These are phyloP conservation scores for Pseudonitzschia multistriata DNA, from an alignment of 108 stramenopile genomes.

Conservation along the genomic window DNA sequence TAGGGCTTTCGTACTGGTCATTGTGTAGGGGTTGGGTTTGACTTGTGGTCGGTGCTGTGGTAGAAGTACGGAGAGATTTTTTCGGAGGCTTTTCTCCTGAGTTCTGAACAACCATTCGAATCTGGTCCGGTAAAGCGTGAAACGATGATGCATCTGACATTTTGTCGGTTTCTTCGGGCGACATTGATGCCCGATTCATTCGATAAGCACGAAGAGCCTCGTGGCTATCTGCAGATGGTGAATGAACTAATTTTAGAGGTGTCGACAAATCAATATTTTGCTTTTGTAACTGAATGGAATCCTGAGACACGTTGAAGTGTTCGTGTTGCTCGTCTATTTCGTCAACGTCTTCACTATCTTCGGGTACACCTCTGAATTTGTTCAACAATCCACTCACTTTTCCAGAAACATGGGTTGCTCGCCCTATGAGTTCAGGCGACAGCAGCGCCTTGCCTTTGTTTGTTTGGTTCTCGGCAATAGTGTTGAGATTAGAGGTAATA, in stretches of 20 bases:
- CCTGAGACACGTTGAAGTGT: too few species aligned
- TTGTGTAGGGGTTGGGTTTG: neutral
- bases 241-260: neutral
- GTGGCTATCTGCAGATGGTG: slow-evolving; percentile 8
- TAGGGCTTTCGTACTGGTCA: slow-evolving; percentile 6
- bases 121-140: slow-evolving; percentile 35
- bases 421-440: slow-evolving; percentile 8
- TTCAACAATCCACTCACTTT: slow-evolving; percentile 24
- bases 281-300: neutral
- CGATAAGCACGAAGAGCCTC: slow-evolving; percentile 42
- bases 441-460: neutral
- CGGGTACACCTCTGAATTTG: slow-evolving; percentile 12
- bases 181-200: slow-evolving; percentile 11
- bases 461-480: slow-evolving; percentile 26
- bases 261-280: neutral
- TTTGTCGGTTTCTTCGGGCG: slow-evolving; percentile 30
- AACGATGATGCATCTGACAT: slow-evolving; percentile 42
- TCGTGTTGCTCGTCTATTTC: neutral
- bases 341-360: neutral
- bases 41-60: neutral
- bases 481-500: slow-evolving; percentile 23
- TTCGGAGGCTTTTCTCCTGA: slow-evolving; percentile 14
- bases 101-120: slow-evolving; percentile 37
- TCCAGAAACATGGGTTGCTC: slow-evolving; percentile 16
- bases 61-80: neutral